Evolutionary conservation across 1,284 basidiomycete genomes (phyloP).

Genomic region (Irpex sp.): DNA sequence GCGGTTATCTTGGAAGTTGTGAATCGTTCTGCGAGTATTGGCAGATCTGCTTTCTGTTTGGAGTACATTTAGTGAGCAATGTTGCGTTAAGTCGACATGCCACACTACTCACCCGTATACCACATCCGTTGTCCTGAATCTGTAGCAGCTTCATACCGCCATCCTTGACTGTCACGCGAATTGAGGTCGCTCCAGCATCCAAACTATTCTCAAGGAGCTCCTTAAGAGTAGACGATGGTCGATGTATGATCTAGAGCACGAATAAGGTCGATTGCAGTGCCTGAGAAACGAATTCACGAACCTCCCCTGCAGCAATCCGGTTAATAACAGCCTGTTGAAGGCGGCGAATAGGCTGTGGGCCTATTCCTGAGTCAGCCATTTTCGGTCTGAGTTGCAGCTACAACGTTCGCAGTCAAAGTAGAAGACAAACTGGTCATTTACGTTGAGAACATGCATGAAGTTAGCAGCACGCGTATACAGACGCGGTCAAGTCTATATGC

Average conservation of each 20-base stretch:
- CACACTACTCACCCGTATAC: slow-evolving; percentile 68
- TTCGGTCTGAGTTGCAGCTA: background rate
- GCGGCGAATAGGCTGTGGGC: slow-evolving; percentile 58
- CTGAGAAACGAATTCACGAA: slow-evolving; percentile 24
- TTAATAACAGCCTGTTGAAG: slow-evolving; percentile 77
- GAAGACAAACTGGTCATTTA: background rate
- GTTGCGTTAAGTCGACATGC: no score
- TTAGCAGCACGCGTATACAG: no score
- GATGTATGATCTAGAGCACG: slow-evolving; percentile 83
- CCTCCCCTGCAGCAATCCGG: slow-evolving; percentile 81
- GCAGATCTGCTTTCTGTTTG: slow-evolving; percentile 64
- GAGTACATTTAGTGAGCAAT: background rate
- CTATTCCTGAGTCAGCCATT: slow-evolving; percentile 14
- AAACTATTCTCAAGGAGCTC: slow-evolving; percentile 95
- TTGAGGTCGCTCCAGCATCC: slow-evolving; percentile 88
- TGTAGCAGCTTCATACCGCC: slow-evolving; percentile 95
- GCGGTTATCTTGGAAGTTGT: slow-evolving; percentile 92
- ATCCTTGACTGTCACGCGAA: slow-evolving; percentile 89
- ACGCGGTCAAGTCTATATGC: background rate
- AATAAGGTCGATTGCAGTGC: background rate
- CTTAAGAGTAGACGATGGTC: slow-evolving; percentile 95
- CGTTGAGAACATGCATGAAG: no score
- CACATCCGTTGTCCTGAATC: slow-evolving; percentile 96
- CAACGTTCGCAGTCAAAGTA: background rate
- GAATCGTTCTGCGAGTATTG: slow-evolving; percentile 91